Evolutionary conservation across 176 grass and related monocot genomes (phyloP).

Genomic region (Alopecurus myosuroides): DNA sequence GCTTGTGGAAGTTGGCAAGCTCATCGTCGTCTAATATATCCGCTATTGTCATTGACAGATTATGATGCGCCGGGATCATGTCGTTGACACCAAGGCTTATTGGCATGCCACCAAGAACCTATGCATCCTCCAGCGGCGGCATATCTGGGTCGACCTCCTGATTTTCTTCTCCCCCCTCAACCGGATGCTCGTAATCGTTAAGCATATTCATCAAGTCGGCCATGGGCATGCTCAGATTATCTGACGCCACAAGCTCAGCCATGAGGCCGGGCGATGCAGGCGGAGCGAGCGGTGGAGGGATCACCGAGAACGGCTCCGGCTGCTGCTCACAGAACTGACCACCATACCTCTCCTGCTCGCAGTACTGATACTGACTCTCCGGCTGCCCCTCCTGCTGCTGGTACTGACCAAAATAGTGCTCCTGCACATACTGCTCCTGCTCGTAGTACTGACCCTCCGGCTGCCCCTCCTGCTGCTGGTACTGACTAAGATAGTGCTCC

Average conservation of each 20-base stretch:
- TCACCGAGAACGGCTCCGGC: neutral
- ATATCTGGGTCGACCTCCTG: too few species aligned
- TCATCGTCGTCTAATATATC: neutral
- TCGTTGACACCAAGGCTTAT: too few species aligned
- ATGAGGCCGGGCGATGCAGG: neutral
- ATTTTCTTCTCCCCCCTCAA: too few species aligned
- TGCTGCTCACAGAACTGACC: neutral
- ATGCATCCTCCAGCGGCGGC: too few species aligned
- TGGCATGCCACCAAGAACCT: too few species aligned
- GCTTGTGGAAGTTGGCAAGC: neutral
- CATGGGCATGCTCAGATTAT: neutral
- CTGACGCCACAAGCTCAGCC: neutral
- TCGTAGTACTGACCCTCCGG: neutral
- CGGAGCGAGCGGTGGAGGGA: neutral
- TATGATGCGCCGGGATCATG: too few species aligned
- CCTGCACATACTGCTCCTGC: neutral
- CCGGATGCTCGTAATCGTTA: neutral
- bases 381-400: neutral
- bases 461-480: neutral
- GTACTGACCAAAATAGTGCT: neutral
- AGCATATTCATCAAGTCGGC: neutral
- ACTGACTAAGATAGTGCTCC: neutral
- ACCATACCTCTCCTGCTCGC: neutral
- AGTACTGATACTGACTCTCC: neutral
- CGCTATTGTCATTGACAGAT: too few species aligned